A percentile compares a stretch with the other conserved stretches of the same genome.
phyloP scores from a whole-genome alignment of 2,329 filamentous ascomycete genomes.

The Magnaporthales sp. region DNA sequence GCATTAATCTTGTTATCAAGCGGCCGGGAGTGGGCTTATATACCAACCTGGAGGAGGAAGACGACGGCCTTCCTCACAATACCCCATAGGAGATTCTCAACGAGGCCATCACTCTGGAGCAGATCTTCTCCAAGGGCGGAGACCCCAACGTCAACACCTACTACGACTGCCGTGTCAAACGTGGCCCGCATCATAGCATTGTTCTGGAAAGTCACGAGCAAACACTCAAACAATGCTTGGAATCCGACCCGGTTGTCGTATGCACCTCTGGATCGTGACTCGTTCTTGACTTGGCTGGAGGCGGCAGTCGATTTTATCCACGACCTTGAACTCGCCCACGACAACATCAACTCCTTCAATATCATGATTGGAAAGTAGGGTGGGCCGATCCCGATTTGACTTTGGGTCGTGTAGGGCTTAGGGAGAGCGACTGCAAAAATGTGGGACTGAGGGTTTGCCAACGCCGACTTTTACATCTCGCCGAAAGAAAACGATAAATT shows the following conservation, averaged over 20 bases:
- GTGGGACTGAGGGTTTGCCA: neutral
- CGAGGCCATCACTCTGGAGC: neutral
- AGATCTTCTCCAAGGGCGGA: neutral
- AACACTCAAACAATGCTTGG: conserved; percentile 12
- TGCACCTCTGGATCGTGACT: neutral
- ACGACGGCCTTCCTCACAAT: too few species aligned
- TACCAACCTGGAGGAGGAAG: neutral
- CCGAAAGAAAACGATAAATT: neutral
- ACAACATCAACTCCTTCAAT: conserved; percentile 11
- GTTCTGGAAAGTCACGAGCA: conserved; percentile 12
- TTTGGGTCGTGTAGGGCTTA: neutral
- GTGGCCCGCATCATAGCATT: conserved; percentile 16
- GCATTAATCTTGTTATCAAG: neutral
- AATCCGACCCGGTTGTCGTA: neutral
- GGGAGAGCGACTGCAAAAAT: neutral
- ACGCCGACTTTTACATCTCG: neutral
- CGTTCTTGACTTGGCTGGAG: conserved; percentile 8
- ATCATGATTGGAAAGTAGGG: conserved; percentile 7
- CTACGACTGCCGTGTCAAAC: conserved; percentile 17
- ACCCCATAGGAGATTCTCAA: neutral
- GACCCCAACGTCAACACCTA: neutral
- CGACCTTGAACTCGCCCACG: conserved; percentile 11
- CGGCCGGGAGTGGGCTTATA: neutral
- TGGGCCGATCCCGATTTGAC: conserved; percentile 9
- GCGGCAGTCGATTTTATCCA: conserved; percentile 9